phyloP scores from a whole-genome alignment of 2,329 filamentous ascomycete genomes.

The Diaporthe citri region DNA sequence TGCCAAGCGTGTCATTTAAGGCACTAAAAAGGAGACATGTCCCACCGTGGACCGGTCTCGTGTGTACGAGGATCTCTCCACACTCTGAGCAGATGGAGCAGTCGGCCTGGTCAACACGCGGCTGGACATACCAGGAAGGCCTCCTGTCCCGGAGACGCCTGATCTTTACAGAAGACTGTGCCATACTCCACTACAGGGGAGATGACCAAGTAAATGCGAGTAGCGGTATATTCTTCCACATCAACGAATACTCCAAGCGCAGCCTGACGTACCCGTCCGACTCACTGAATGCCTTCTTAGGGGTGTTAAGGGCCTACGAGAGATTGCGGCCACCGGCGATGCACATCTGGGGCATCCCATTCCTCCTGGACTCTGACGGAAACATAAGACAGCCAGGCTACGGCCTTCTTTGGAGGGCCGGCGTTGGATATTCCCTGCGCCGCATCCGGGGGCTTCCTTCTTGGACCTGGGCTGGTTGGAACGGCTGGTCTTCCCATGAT shows the following conservation, averaged over 20 bases:
- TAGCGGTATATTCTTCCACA: neutral
- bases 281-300: neutral
- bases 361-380: neutral
- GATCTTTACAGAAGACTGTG: neutral
- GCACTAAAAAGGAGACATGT: neutral
- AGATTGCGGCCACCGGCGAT: neutral
- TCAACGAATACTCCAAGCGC: neutral
- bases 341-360: neutral
- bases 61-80: neutral
- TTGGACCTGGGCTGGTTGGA: neutral
- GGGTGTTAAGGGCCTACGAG: neutral
- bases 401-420: neutral
- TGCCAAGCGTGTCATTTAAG: neutral
- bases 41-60: neutral
- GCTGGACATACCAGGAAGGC: neutral
- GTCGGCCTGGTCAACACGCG: neutral
- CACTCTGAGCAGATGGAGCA: neutral
- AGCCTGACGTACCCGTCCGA: neutral
- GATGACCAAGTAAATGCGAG: neutral
- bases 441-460: neutral
- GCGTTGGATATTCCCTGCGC: neutral
- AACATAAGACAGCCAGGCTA: neutral
- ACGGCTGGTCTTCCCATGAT: neutral
- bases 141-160: neutral
- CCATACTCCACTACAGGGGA: no score